phyloP scores from a whole-genome alignment of 2,329 filamentous ascomycete species.

The Claviceps pazoutovae region DNA sequence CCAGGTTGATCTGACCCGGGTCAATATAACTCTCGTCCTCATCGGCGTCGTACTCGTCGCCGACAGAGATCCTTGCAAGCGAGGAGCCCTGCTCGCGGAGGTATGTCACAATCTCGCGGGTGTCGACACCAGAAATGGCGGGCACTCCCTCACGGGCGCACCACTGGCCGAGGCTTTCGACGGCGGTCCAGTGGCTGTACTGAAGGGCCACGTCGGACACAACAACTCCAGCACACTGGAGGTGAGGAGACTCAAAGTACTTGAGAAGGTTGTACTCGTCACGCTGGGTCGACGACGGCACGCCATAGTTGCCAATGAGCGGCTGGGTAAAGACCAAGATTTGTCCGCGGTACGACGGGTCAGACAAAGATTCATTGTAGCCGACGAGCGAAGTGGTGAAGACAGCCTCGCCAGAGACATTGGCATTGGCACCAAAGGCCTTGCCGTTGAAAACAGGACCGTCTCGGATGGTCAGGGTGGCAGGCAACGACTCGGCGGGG shows the following conservation, averaged over 20 bases:
- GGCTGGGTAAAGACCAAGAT: constrained; percentile 96
- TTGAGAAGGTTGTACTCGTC: constrained; percentile 85
- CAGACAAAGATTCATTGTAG: constrained; percentile 90
- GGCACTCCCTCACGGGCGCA: constrained; percentile 92
- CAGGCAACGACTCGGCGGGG: constrained; percentile 43
- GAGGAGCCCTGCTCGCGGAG: constrained; percentile 95
- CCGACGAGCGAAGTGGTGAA: constrained; percentile 97
- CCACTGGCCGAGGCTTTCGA: constrained; percentile 87
- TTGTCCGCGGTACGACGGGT: constrained; percentile 79
- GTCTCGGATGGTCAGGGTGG: constrained; percentile 91
- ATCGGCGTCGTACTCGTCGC: constrained; percentile 96
- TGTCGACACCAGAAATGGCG: constrained; percentile 93
- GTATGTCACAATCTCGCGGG: constrained; percentile 88
- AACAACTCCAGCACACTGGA: constrained; percentile 90
- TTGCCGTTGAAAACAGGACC: constrained; percentile 93
- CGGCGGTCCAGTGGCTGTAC: constrained; percentile 98
- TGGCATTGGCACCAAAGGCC: constrained; percentile 90
- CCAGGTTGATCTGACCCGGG: constrained; percentile 90
- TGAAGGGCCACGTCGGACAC: constrained; percentile 86
- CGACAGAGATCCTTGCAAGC: constrained; percentile 83
- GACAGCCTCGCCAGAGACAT: constrained; percentile 94
- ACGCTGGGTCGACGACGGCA: constrained; percentile 72
- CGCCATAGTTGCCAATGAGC: constrained; percentile 92
- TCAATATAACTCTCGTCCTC: constrained; percentile 95
- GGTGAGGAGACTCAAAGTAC: constrained; percentile 96